Base-by-base conservation (phyloP, 2,329 filamentous ascomycete genomes). In the Cladosporium colombiae region DNA sequence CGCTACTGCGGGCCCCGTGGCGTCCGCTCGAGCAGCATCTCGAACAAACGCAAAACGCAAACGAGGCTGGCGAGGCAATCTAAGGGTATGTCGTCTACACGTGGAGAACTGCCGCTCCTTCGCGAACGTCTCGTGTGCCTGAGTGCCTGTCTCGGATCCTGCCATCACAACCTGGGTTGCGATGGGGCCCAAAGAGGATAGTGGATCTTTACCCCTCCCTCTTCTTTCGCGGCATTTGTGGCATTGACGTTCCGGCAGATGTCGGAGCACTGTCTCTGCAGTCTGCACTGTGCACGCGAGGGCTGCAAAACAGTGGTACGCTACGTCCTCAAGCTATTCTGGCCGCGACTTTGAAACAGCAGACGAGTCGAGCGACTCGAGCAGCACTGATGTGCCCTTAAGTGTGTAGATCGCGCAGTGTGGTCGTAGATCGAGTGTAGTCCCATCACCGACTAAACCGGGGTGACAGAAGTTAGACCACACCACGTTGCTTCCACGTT, bases 1-100 rank as follows among this genome's bases (percentile, higher is more conserved):
- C 56, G 25, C 56, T 52, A 62, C 59, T 62, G 59, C 31, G 50
- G 1, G 27, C 13, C 13, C 7, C 10, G 40, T 46, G 40, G 40
- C 40, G 40, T 31, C 37, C 18, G 37, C 10, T 35, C 21, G 46
- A 31, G 13, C 21, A 37, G 59, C 10, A 62, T 52, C 59, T 62
- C 59, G 59, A 62, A 62, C 59, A 27, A 61, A 29, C 11, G 59
- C 59, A 52, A 37, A 62, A 53, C 29, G 40, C 56, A 37, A 57
- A 40, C 56, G 56, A 40, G 33, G 40, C 56, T 25, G 40, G 27
- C 56, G 56, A 40, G 33, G 37, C 35, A 46, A 29, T 46, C 35
- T 59, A 44, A 11, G 5, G 5, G 31, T 33, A 23, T 31, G 23
- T 59, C 40, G n/a, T 59, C 35, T 18, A 46, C 56, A 59, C 56